Percentiles rank a stretch among this genome's conserved stretches.
These are phyloP conservation scores for Plasmodium coatneyi DNA, from an alignment of 169 alveolate species.

Conservation along the genomic window DNA sequence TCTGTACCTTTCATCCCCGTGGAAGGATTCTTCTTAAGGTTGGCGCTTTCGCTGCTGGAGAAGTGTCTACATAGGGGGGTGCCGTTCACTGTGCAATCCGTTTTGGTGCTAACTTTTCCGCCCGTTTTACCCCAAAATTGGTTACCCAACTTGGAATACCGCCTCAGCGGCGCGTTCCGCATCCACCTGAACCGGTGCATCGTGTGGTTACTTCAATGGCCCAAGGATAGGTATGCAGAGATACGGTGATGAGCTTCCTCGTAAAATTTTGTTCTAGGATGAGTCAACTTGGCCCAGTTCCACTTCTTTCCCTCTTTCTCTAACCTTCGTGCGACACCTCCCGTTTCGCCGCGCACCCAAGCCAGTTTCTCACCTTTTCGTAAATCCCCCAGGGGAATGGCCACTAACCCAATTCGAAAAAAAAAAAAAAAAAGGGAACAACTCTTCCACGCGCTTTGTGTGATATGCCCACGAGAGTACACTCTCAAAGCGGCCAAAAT, in stretches of 20 bases:
- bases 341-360: background rate
- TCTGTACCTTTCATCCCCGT: background rate
- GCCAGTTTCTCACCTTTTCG: background rate
- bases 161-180: background rate
- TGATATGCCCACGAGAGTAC: background rate
- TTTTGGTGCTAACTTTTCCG: background rate
- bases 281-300: background rate
- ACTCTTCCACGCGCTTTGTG: background rate
- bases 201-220: background rate
- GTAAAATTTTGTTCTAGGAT: background rate
- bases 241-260: background rate
- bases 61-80: background rate
- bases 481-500: background rate
- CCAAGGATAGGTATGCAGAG: background rate
- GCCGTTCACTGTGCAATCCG: background rate
- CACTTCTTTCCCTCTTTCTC: background rate
- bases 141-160: background rate
- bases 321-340: background rate
- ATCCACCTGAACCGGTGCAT: background rate
- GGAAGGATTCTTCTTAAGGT: slow-evolving; percentile 4
- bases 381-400: background rate
- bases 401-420: background rate
- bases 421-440: too few relatives aligned
- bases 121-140: background rate
- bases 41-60: slow-evolving; percentile 25